A percentile compares a stretch with the other conserved stretches of the same genome.
These are phyloP conservation scores for Boletus reticulatus DNA, from an alignment of 768 basidiomycete genomes.

Conservation along the genomic window DNA sequence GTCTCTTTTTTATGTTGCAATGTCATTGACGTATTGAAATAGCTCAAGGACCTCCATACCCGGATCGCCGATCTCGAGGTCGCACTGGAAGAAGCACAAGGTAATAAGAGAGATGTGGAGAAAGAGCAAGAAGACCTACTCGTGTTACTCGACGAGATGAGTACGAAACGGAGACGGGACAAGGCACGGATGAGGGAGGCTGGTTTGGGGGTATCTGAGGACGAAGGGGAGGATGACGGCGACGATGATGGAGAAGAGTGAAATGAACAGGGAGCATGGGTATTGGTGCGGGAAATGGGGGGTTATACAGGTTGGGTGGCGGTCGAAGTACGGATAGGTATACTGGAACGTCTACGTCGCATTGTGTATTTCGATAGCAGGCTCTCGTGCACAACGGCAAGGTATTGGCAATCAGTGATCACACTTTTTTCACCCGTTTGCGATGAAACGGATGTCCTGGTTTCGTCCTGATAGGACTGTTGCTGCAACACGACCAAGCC, in stretches of 20 bases:
- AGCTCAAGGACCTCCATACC: slow-evolving; percentile 47
- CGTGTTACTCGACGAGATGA: slow-evolving; percentile 90
- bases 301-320: no score
- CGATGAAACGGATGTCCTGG: no score
- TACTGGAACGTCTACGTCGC: no score
- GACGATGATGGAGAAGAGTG: slow-evolving; percentile 8
- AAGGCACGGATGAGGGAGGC: slow-evolving; percentile 72
- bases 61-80: slow-evolving; percentile 46
- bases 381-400: no score
- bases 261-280: no score
- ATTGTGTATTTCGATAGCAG: no score
- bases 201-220: slow-evolving; percentile 89
- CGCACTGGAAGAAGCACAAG: slow-evolving; percentile 52
- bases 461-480: no score
- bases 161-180: slow-evolving; percentile 79
- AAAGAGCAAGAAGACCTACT: slow-evolving; percentile 97
- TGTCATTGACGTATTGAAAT: neutral
- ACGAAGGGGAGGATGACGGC: slow-evolving; percentile 77
- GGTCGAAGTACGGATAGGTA: no score
- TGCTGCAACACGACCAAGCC: no score
- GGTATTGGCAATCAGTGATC: no score
- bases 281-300: no score
- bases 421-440: no score
- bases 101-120: slow-evolving; percentile 77
- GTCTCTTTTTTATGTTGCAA: neutral